Base-by-base conservation (phyloP, 192 early-diverging fungal species). In the Podila clonocystis region DNA sequence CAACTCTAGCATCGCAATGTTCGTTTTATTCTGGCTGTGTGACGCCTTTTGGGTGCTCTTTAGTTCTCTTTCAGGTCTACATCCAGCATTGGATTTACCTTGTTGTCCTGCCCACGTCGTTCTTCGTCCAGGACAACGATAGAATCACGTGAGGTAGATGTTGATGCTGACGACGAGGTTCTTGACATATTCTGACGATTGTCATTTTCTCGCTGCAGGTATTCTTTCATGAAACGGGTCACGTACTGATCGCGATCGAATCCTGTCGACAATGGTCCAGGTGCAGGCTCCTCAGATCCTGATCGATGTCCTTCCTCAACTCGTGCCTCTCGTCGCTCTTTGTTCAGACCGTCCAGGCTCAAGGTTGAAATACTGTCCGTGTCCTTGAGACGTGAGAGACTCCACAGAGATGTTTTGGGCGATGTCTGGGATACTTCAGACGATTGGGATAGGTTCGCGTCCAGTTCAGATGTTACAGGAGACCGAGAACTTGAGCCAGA, bases 311-410 rank as follows among this genome's bases (percentile, higher is more conserved):
- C 52, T 26, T 24, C 52, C 17, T 55, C 52, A 8, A 22, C 20
- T 2, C 26, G 52, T 55, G n/a, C 24, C 6, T 26, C 52, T 5
- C 17, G 41, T 45, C 41, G 13, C 41, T 26, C 52, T 9, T 55
- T 55, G 52, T 22, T 55, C 24, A 26, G 2, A 24, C 24, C 59
- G 5, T 28, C 38, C 19, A 50, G 45, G 45, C 67, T 55, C n/a
- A 68, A 33, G 2, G 5, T 20, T 7, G 72, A 66, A 1, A 64
- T 30, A 29, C 31, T 36, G 0, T 22, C 58, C 1, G 66, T 68
- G 49, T 73, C 77, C 28, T 69, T 63, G 60, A 73, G 70, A 45
- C 63, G 77, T 0, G 77, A 80, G 20, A 80, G 55, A 3, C 30
- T 48, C 77, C 77, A 80, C 11, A 80, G 61, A 31, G 76, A 80